Evolutionary conservation across 2,329 filamentous ascomycete species (phyloP).

Genomic region (Leptographium galeiforme): DNA sequence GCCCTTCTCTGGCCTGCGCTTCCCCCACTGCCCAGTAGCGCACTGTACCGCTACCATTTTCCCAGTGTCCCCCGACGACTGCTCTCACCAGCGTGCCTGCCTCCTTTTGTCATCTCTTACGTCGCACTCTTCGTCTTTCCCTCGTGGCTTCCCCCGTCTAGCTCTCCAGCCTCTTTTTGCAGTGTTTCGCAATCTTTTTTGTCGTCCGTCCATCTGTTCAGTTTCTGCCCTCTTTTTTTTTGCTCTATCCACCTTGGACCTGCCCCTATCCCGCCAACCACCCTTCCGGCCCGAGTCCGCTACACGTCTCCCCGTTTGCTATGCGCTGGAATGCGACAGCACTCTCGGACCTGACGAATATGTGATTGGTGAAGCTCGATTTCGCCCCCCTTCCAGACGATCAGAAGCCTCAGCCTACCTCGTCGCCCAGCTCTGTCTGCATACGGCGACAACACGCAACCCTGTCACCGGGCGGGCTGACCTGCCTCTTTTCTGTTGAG

Average conservation of each 20-base stretch:
- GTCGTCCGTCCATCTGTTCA: background rate
- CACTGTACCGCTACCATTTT: background rate
- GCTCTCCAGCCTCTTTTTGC: background rate
- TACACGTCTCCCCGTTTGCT: background rate
- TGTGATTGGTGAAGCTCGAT: conserved; percentile 1
- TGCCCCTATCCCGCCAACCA: background rate
- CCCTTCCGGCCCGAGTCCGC: background rate
- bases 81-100: background rate
- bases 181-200: background rate
- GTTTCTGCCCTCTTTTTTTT: background rate
- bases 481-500: background rate
- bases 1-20: background rate
- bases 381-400: background rate
- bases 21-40: background rate
- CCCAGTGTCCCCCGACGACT: background rate
- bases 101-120: background rate
- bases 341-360: background rate
- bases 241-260: background rate
- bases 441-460: background rate
- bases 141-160: background rate
- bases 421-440: background rate
- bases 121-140: background rate
- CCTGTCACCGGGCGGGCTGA: background rate
- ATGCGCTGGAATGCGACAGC: conserved; percentile 9
- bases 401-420: background rate